These are phyloP conservation scores for Calocera cornea DNA, from an alignment of 768 basidiomycete genomes.

Conservation along the genomic window DNA sequence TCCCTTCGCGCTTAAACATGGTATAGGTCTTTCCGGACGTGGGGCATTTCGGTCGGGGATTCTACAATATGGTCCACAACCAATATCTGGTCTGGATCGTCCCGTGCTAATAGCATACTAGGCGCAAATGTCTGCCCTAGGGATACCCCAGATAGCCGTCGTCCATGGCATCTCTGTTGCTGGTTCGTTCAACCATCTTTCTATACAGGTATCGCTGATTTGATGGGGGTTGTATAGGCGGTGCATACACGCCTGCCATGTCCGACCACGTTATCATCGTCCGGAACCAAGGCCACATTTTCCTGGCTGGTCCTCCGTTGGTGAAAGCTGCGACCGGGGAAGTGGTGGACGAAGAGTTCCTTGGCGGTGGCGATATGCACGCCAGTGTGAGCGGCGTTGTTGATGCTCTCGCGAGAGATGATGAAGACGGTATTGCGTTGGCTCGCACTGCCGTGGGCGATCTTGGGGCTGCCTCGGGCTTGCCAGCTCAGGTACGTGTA, in stretches of 20 bases:
- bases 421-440: constrained; percentile 72
- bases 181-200: constrained; percentile 29
- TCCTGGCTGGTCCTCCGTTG: constrained; percentile 85
- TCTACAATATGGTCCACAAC: constrained; percentile 85
- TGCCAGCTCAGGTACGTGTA: constrained; percentile 3
- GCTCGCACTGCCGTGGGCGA: constrained; percentile 67
- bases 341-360: constrained; percentile 78
- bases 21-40: constrained; percentile 75
- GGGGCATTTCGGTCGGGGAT: constrained; percentile 91
- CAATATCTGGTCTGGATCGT: not conserved
- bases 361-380: constrained; percentile 86
- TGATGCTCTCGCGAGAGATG: constrained; percentile 73
- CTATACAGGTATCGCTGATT: constrained; percentile 8
- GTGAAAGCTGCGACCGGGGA: constrained; percentile 94
- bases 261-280: constrained; percentile 89
- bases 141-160: constrained; percentile 81
- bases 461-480: constrained; percentile 48
- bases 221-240: constrained; percentile 42
- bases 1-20: not conserved
- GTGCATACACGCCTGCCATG: constrained; percentile 93
- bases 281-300: constrained; percentile 81
- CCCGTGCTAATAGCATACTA: constrained; percentile 19
- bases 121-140: constrained; percentile 86
- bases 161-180: constrained; percentile 94
- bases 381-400: constrained; percentile 83